phyloP scores from a whole-genome alignment of 2,329 filamentous ascomycete species.

The Fusarium sacchari region DNA sequence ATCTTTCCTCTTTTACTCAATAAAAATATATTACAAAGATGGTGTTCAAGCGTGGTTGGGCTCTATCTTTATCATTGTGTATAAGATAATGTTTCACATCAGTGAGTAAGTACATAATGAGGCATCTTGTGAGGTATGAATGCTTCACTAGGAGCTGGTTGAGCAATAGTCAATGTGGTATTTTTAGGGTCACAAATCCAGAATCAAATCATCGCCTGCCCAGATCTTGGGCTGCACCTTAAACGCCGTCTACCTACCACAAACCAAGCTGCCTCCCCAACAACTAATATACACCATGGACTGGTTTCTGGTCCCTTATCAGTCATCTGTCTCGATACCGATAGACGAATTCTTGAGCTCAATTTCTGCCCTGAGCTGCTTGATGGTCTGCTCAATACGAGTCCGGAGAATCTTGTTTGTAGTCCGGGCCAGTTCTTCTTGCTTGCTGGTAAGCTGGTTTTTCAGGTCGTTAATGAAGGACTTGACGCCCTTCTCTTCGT shows the following conservation, averaged over 20 bases:
- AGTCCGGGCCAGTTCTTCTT: conserved; percentile 56
- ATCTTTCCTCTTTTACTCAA: conserved; percentile 6
- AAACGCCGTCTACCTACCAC: conserved; percentile 28
- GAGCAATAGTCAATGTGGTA: conserved; percentile 27
- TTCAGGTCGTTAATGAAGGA: conserved; percentile 65
- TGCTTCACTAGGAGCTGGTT: background rate
- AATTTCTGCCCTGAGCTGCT: conserved; percentile 57
- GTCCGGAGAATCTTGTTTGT: conserved; percentile 60
- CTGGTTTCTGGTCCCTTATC: background rate
- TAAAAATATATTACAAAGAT: background rate
- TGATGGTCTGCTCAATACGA: conserved; percentile 62
- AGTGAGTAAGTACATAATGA: background rate
- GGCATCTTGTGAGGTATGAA: background rate
- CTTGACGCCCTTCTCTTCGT: conserved; percentile 64
- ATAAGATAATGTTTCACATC: background rate
- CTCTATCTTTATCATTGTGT: background rate
- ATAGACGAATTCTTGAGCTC: conserved; percentile 58
- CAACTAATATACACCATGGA: background rate
- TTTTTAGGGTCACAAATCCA: conserved; percentile 31
- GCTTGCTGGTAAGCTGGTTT: conserved; percentile 58
- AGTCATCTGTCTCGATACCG: conserved; percentile 53
- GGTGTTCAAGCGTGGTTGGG: background rate
- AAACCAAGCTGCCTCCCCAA: background rate
- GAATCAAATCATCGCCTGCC: conserved; percentile 23
- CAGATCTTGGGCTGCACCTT: conserved; percentile 15